These are phyloP conservation scores for Heterobasidion parviporum DNA, from an alignment of 1,284 basidiomycete species.

Conservation along the genomic window DNA sequence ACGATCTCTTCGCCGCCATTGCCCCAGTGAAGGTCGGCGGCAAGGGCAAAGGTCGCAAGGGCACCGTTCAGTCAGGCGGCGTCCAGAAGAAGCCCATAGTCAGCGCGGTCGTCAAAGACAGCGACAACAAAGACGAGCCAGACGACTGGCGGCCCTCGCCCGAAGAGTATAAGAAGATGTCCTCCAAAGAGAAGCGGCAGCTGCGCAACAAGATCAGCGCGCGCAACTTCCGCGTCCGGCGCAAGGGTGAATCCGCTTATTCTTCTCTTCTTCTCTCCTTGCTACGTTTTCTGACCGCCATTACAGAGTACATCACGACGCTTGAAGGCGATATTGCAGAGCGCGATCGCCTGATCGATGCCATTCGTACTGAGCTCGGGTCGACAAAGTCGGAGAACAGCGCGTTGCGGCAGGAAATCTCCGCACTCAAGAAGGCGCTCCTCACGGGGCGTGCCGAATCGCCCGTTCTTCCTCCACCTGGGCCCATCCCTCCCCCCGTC, in stretches of 20 bases:
- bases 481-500: constrained; percentile 25
- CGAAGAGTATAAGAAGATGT: constrained; percentile 94
- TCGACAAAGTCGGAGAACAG: constrained; percentile 76
- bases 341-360: constrained; percentile 84
- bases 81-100: constrained; percentile 50
- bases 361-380: constrained; percentile 81
- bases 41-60: constrained; percentile 55
- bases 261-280: constrained; percentile 1
- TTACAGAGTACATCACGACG: constrained; percentile 82
- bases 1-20: constrained; percentile 1
- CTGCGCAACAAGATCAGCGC: constrained; percentile 96
- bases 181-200: constrained; percentile 93
- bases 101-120: constrained; percentile 25
- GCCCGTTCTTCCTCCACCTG: constrained; percentile 37
- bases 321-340: constrained; percentile 92
- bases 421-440: constrained; percentile 73
- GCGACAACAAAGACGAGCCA: constrained; percentile 42
- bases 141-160: constrained; percentile 80
- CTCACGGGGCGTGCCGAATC: constrained; percentile 38
- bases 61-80: constrained; percentile 68
- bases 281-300: constrained; percentile 9
- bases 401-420: constrained; percentile 79
- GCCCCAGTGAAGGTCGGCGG: constrained; percentile 48
- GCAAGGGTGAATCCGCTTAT: constrained; percentile 60
- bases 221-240: constrained; percentile 86